Conservation (phyloP, 768 basidiomycete species). For the Mycena albidolilacea region DNA sequence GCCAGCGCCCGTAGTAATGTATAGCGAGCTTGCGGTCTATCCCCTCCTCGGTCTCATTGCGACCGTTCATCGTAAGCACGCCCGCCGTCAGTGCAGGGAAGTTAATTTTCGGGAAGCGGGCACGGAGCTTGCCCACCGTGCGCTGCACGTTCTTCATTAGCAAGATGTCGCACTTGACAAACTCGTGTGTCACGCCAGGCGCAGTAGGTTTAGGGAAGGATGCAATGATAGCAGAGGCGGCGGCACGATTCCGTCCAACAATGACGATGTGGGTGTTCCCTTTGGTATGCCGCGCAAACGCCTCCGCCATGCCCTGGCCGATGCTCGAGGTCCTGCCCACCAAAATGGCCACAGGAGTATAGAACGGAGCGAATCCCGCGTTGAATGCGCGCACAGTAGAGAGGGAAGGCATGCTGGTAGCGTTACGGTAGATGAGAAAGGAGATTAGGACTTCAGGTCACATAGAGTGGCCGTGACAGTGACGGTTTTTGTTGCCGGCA, state of each 20-base stretch:
- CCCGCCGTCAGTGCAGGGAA: slow-evolving; percentile 65
- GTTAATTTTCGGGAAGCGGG: slow-evolving; percentile 61
- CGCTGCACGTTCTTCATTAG: slow-evolving; percentile 63
- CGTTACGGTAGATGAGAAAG: background rate
- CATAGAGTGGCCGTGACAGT: no score
- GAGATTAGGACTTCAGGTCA: background rate
- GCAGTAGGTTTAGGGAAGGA: slow-evolving; percentile 52
- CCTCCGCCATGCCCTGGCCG: slow-evolving; percentile 61
- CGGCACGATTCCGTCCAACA: slow-evolving; percentile 63
- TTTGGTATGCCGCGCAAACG: slow-evolving; percentile 61
- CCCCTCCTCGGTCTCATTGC: slow-evolving; percentile 60
- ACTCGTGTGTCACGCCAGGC: slow-evolving; percentile 53
- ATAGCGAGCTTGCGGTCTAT: slow-evolving; percentile 59
- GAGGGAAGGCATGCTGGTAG: slow-evolving; percentile 46
- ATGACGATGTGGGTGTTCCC: slow-evolving; percentile 68
- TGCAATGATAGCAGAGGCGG: slow-evolving; percentile 62
- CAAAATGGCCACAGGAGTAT: slow-evolving; percentile 52
- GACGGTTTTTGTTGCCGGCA: no score
- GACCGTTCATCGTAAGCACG: slow-evolving; percentile 51
- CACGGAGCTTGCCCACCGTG: slow-evolving; percentile 45
- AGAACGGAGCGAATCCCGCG: slow-evolving; percentile 44
- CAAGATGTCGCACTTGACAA: slow-evolving; percentile 65
- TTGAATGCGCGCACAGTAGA: slow-evolving; percentile 49
- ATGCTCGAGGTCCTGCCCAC: slow-evolving; percentile 64
- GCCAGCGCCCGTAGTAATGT: slow-evolving; percentile 67